Conservation (phyloP, 345 rosid species). For the Salix koriyanagi region DNA sequence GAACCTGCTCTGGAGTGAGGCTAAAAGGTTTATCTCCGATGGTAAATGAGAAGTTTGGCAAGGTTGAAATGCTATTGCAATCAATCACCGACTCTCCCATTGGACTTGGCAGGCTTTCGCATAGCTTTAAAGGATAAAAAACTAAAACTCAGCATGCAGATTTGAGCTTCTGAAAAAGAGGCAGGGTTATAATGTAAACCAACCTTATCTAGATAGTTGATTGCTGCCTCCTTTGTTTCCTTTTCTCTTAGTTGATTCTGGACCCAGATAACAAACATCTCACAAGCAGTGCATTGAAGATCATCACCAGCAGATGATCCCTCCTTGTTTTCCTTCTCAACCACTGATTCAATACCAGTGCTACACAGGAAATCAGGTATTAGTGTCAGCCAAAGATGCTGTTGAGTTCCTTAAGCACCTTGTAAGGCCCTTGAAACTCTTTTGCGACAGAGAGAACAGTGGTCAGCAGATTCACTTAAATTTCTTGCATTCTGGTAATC, state of each 20-base stretch:
- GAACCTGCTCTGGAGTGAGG: slow-evolving; percentile 70
- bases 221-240: slow-evolving; percentile 48
- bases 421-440: neutral
- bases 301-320: slow-evolving; percentile 25
- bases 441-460: neutral
- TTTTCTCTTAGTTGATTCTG: slow-evolving; percentile 56
- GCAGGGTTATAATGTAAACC: neutral
- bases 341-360: slow-evolving; percentile 35
- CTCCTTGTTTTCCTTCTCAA: slow-evolving; percentile 31
- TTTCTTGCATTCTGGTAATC: neutral
- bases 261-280: slow-evolving; percentile 68
- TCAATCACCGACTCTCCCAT: slow-evolving; percentile 55
- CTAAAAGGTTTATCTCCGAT: slow-evolving; percentile 52
- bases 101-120: slow-evolving; percentile 69
- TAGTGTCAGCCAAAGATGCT: neutral
- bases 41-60: slow-evolving; percentile 63
- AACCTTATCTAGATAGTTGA: slow-evolving; percentile 55
- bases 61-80: slow-evolving; percentile 37
- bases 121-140: slow-evolving; percentile 37
- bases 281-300: slow-evolving; percentile 47
- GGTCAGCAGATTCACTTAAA: neutral
- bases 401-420: neutral
- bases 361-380: slow-evolving; percentile 23
- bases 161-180: neutral
- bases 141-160: neutral